phyloP scores from a whole-genome alignment of 441 rosid species.

The Pelargonium citronellum region DNA sequence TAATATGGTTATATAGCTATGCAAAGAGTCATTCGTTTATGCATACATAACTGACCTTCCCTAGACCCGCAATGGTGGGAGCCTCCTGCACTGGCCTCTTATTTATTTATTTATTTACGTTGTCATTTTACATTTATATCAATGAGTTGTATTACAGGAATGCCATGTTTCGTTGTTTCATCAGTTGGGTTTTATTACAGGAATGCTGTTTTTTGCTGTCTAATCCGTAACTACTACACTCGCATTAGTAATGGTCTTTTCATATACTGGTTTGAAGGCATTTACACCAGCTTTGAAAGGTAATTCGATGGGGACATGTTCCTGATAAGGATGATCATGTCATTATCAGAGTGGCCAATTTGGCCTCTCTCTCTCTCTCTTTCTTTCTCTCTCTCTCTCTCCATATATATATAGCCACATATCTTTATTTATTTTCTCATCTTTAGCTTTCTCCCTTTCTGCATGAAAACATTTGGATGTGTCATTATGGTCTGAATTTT shows the following conservation, averaged over 20 bases:
- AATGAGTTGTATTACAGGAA: slow-evolving; percentile 44
- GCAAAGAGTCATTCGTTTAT: slow-evolving; percentile 3
- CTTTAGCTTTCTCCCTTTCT: too few relatives aligned
- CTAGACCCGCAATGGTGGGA: background rate
- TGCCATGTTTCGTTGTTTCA: slow-evolving; percentile 68
- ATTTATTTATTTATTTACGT: too few relatives aligned
- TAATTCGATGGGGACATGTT: slow-evolving; percentile 22
- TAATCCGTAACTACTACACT: slow-evolving; percentile 46
- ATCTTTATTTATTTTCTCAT: too few relatives aligned
- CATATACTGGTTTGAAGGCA: slow-evolving; percentile 74
- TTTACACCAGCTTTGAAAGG: slow-evolving; percentile 76
- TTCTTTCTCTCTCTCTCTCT: too few relatives aligned
- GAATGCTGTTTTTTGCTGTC: slow-evolving; percentile 73
- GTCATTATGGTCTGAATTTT: too few relatives aligned
- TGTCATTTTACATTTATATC: slow-evolving; percentile 3
- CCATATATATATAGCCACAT: too few relatives aligned
- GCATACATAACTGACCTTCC: background rate
- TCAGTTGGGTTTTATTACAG: slow-evolving; percentile 38
- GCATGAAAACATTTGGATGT: too few relatives aligned
- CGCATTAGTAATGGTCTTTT: slow-evolving; percentile 61
- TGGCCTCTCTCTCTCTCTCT: background rate
- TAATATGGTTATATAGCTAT: background rate
- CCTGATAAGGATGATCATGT: background rate
- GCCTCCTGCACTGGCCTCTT: background rate
- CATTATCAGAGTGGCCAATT: background rate